A percentile compares a stretch with the other conserved stretches of the same genome.
Evolutionary conservation across 208 protist species (phyloP).

Genomic region (Porcisia hertigi): DNA sequence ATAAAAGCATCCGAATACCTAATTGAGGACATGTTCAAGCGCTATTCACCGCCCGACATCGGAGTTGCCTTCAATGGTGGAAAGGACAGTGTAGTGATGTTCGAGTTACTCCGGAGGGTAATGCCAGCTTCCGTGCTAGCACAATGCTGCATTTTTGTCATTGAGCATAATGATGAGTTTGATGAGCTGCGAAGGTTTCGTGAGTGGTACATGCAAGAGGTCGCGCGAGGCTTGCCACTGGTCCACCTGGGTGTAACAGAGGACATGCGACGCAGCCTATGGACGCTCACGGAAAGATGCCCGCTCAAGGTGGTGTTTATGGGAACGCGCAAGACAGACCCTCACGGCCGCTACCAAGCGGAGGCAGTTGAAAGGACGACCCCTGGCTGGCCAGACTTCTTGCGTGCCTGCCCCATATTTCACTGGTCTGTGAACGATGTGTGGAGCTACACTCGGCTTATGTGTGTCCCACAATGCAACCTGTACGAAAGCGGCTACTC

Average conservation of each 20-base stretch:
- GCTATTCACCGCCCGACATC: constrained; percentile 53
- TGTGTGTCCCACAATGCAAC: constrained; percentile 82
- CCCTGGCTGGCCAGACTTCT: constrained; percentile 84
- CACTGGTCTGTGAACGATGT: constrained; percentile 78
- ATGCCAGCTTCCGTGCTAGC: constrained; percentile 42
- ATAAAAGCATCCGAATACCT: constrained; percentile 28
- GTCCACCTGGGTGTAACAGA: constrained; percentile 25
- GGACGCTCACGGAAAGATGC: constrained; percentile 39
- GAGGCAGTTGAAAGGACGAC: constrained; percentile 62
- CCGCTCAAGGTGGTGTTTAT: constrained; percentile 79
- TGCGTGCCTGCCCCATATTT: constrained; percentile 86
- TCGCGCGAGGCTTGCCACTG: constrained; percentile 36
- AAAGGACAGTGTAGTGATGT: constrained; percentile 89
- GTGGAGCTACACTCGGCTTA: constrained; percentile 70
- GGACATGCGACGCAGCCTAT: constrained; percentile 63
- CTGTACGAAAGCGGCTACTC: constrained; percentile 90
- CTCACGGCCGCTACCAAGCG: constrained; percentile 60
- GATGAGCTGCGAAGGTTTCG: constrained; percentile 74
- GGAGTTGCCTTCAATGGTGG: constrained; percentile 91
- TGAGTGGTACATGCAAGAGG: constrained; percentile 38
- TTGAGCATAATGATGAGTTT: constrained; percentile 70
- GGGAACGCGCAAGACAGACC: constrained; percentile 86
- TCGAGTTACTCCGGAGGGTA: constrained; percentile 64
- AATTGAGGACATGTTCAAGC: constrained; percentile 39
- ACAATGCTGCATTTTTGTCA: constrained; percentile 60